A percentile compares a stretch with the other conserved stretches of the same genome.
These are phyloP conservation scores for Rhizophora mangle DNA, from an alignment of 345 rosid species.

Conservation along the genomic window DNA sequence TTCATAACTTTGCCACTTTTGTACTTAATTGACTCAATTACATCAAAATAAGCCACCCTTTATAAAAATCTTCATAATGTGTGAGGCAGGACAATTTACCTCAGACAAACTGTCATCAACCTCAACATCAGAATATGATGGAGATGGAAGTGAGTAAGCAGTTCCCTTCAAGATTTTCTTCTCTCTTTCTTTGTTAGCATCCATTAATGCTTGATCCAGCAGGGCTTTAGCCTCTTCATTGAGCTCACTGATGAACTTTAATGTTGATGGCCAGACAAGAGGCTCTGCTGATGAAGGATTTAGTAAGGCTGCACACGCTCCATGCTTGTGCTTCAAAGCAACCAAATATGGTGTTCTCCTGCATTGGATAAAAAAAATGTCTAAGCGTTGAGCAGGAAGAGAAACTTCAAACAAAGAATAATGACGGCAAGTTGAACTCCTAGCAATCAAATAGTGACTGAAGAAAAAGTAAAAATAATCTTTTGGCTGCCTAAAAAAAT, in stretches of 20 bases:
- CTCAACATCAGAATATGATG: slow-evolving; percentile 56
- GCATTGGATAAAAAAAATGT: slow-evolving; percentile 15
- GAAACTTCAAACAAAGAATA: not conserved
- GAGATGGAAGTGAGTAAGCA: slow-evolving; percentile 54
- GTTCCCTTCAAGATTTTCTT: slow-evolving; percentile 72
- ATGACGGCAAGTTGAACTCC: not conserved
- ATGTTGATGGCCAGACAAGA: slow-evolving; percentile 96
- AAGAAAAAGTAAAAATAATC: no score
- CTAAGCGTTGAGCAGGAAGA: not conserved
- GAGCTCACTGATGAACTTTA: slow-evolving; percentile 93
- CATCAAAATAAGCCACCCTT: no score
- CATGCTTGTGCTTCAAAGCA: slow-evolving; percentile 73
- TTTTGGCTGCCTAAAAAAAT: no score
- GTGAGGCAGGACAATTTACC: slow-evolving; percentile 36
- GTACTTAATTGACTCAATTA: no score
- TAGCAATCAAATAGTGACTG: no score
- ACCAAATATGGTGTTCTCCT: slow-evolving; percentile 88
- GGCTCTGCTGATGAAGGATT: slow-evolving; percentile 97
- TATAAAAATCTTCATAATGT: no score
- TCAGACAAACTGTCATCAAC: slow-evolving; percentile 77
- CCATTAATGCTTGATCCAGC: slow-evolving; percentile 80
- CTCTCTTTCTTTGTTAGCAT: slow-evolving; percentile 84
- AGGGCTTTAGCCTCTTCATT: slow-evolving; percentile 76
- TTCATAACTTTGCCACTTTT: no score
- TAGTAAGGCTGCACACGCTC: slow-evolving; percentile 79